phyloP scores from a whole-genome alignment of 345 rosid genomes.

The Salix brachista region DNA sequence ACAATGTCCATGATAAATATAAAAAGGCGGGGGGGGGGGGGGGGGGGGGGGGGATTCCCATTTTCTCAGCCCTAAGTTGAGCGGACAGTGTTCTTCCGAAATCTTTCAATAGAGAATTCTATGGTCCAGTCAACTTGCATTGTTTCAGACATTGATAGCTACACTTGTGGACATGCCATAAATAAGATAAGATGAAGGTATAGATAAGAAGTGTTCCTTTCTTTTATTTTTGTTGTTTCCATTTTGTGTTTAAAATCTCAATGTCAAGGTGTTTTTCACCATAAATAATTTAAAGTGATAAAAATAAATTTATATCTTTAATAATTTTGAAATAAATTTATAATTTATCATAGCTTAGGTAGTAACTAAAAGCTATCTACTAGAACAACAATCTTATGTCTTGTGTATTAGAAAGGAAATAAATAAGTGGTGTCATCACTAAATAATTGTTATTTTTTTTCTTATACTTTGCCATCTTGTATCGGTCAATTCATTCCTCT shows the following conservation, averaged over 20 bases:
- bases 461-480: too few species aligned
- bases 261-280: background rate
- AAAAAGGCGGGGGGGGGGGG: rapidly evolving
- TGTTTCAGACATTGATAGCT: background rate
- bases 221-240: background rate
- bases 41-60: rapidly evolving
- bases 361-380: too few species aligned
- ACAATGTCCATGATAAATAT: background rate
- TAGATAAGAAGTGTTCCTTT: background rate
- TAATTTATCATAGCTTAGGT: too few species aligned
- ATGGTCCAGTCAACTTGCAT: background rate
- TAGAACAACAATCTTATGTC: too few species aligned
- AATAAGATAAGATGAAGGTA: background rate
- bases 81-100: too few species aligned
- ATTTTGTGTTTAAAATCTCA: background rate
- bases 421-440: too few species aligned
- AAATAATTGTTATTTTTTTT: too few species aligned
- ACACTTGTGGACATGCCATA: background rate
- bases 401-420: too few species aligned
- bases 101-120: background rate
- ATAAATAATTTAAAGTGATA: background rate
- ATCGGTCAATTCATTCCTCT: background rate
- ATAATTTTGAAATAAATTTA: too few species aligned
- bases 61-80: too few species aligned
- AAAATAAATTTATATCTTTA: too few species aligned